Evolutionary conservation across 345 rosid genomes (phyloP).

Genomic region (Eucalyptus albens): DNA sequence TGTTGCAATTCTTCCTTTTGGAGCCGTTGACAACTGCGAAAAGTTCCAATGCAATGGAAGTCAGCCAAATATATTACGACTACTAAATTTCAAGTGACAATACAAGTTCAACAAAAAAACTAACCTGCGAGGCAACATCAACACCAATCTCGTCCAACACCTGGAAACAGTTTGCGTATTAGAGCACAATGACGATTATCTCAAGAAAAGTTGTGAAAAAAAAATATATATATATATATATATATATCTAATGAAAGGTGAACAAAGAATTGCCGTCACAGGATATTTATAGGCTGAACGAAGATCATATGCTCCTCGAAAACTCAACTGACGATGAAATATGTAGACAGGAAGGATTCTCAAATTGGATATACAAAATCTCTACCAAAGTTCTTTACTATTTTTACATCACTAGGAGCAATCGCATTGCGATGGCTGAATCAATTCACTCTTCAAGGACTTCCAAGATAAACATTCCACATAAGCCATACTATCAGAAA

Average conservation of each 20-base stretch:
- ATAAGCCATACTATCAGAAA: background rate
- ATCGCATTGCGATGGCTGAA: background rate
- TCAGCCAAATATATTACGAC: background rate
- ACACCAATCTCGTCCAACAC: conserved; percentile 96
- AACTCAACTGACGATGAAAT: background rate
- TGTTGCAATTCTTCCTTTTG: conserved; percentile 64
- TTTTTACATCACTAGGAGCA: background rate
- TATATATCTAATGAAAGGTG: background rate
- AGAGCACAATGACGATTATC: background rate
- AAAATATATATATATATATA: background rate
- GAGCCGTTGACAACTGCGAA: conserved; percentile 73
- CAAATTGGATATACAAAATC: background rate
- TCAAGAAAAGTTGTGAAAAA: background rate
- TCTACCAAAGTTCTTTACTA: background rate
- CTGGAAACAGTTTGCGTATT: conserved; percentile 16
- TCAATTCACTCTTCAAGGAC: background rate
- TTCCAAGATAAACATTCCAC: background rate
- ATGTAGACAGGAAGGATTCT: background rate
- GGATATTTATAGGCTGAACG: background rate
- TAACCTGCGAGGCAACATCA: conserved; percentile 89
- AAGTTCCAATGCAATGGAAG: background rate
- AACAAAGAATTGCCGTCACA: background rate
- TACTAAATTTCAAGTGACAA: background rate
- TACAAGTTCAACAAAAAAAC: background rate
- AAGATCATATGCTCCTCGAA: background rate